Conservation (phyloP, 371 early-diverging fungal genomes). For the Mucor racemosus region DNA sequence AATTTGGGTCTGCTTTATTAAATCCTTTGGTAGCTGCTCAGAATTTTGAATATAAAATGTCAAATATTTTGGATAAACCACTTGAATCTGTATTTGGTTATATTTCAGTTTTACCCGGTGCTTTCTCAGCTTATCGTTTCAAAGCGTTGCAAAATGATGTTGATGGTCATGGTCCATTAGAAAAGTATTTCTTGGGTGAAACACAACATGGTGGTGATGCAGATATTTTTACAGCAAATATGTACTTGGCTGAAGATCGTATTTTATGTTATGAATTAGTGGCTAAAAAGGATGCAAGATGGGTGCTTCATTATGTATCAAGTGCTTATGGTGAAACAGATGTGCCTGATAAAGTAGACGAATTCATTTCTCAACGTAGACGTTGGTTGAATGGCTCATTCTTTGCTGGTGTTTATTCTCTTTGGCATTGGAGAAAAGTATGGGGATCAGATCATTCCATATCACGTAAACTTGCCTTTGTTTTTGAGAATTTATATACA, state of each 20-base stretch:
- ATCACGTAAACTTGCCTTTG: slow-evolving; percentile 62
- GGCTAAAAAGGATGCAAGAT: slow-evolving; percentile 70
- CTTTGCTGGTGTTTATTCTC: slow-evolving; percentile 59
- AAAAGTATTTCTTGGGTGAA: slow-evolving; percentile 73
- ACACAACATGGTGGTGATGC: slow-evolving; percentile 52
- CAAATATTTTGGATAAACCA: slow-evolving; percentile 85
- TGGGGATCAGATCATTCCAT: slow-evolving; percentile 63
- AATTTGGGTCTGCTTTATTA: slow-evolving; percentile 64
- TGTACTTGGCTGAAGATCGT: slow-evolving; percentile 81
- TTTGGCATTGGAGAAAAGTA: slow-evolving; percentile 53
- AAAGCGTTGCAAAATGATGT: slow-evolving; percentile 57
- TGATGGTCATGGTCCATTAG: slow-evolving; percentile 65
- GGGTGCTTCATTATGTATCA: slow-evolving; percentile 72
- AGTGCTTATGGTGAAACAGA: slow-evolving; percentile 85
- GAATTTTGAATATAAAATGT: slow-evolving; percentile 88
- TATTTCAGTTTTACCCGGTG: slow-evolving; percentile 82
- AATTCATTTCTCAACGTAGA: slow-evolving; percentile 87
- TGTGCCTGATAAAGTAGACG: slow-evolving; percentile 76
- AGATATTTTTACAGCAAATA: slow-evolving; percentile 71
- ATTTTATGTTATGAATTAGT: slow-evolving; percentile 85
- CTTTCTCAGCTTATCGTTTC: slow-evolving; percentile 75
- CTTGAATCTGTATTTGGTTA: slow-evolving; percentile 85
- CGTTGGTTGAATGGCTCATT: slow-evolving; percentile 89
- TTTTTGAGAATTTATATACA: slow-evolving; percentile 65
- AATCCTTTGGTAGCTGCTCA: slow-evolving; percentile 88